These are phyloP conservation scores for Spiromastix sp. DNA, from an alignment of 2,329 filamentous ascomycete species.

Conservation along the genomic window DNA sequence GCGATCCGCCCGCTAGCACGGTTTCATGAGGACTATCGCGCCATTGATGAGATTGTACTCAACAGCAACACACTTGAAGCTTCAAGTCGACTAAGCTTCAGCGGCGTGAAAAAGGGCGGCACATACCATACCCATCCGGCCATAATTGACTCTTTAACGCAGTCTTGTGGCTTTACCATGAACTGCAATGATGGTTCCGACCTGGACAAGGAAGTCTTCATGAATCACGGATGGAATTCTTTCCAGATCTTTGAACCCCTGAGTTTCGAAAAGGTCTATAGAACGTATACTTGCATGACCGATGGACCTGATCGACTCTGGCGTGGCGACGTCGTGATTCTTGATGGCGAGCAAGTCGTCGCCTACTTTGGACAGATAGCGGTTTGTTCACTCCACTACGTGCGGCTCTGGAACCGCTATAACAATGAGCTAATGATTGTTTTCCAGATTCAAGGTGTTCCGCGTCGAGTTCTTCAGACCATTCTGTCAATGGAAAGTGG, in stretches of 20 bases:
- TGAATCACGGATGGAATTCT: slow-evolving; percentile 26
- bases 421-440: background rate
- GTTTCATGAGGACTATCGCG: slow-evolving; percentile 45
- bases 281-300: slow-evolving; percentile 25
- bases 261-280: slow-evolving; percentile 12
- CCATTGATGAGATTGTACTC: slow-evolving; percentile 38
- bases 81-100: slow-evolving; percentile 36
- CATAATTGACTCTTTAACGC: slow-evolving; percentile 26
- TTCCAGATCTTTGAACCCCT: slow-evolving; percentile 19
- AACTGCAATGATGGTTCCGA: slow-evolving; percentile 22
- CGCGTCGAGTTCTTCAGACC: slow-evolving; percentile 13
- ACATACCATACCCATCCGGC: slow-evolving; percentile 22
- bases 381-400: slow-evolving; percentile 6
- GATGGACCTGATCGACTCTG: slow-evolving; percentile 4
- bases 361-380: slow-evolving; percentile 13
- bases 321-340: slow-evolving; percentile 12
- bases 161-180: slow-evolving; percentile 28
- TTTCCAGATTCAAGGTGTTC: slow-evolving; percentile 13
- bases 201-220: slow-evolving; percentile 20
- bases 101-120: slow-evolving; percentile 39
- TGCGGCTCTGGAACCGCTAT: too few relatives aligned
- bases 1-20: slow-evolving; percentile 47
- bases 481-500: slow-evolving; percentile 10
- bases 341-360: slow-evolving; percentile 13
- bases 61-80: slow-evolving; percentile 38